Conservation (phyloP, 1,284 basidiomycete genomes). For the Marasmius fiardii region DNA sequence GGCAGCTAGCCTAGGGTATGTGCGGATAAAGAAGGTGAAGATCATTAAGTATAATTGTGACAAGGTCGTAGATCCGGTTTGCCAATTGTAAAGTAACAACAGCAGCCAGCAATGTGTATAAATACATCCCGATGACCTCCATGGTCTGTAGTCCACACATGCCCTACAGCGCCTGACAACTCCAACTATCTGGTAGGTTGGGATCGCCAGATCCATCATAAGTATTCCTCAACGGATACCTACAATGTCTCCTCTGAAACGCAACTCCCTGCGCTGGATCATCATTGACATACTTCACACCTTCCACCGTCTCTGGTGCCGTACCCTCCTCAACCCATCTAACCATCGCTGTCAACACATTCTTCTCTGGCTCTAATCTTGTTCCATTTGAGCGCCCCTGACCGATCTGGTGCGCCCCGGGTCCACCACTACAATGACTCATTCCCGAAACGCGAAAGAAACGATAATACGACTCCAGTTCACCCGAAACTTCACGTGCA, state of each 20-base stretch:
- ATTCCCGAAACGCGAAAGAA: conserved; percentile 17
- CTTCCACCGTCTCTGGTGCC: conserved; percentile 16
- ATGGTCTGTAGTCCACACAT: too few species aligned
- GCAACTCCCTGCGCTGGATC: conserved; percentile 5
- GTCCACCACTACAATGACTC: conserved; percentile 15
- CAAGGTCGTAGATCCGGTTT: too few species aligned
- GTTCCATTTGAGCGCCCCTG: background rate
- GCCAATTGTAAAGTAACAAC: too few species aligned
- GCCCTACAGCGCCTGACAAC: background rate
- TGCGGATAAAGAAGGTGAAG: background rate
- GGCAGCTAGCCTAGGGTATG: too few species aligned
- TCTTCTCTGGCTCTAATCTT: conserved; percentile 9
- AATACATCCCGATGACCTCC: too few species aligned
- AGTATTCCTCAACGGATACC: conserved; percentile 15
- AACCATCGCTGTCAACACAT: conserved; percentile 16
- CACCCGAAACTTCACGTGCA: conserved; percentile 4
- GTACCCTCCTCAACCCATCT: conserved; percentile 17
- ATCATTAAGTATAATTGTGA: conserved; percentile 1
- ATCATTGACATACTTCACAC: conserved; percentile 13
- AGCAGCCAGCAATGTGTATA: too few species aligned
- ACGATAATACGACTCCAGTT: conserved; percentile 14
- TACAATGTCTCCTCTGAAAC: conserved; percentile 14
- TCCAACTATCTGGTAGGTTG: conserved; percentile 9
- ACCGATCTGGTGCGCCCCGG: conserved; percentile 16
- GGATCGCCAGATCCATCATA: conserved; percentile 13